Base-by-base conservation (phyloP, 306 rosid species). In the Adenanthera pavonina region DNA sequence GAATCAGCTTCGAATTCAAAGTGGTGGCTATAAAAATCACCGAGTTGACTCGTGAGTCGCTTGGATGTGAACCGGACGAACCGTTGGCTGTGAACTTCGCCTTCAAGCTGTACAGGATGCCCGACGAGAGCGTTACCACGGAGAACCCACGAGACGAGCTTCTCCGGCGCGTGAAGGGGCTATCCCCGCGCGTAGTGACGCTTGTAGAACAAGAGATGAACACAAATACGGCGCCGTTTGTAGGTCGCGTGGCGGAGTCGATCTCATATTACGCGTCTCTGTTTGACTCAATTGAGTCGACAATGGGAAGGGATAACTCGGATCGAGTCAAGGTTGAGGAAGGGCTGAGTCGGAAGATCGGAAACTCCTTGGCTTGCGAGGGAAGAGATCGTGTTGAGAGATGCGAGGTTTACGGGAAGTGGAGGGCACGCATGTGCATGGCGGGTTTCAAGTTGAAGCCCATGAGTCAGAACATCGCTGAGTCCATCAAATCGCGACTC, bases 371-470 rank as follows among this genome's bases (percentile, higher is more conserved):
- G 11, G 94, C 97, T 20, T 92, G 98, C 17, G 97, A 94, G 20
- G 98, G 98, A 40, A 88, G 94, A 68, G 97, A 92, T 40, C 97
- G 98, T 1, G 88, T 94, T 6, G 97, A 94, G 41, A 80, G 98
- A 6, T 91, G 94, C 19, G 98, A 94, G 56, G 97, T 94, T 6
- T 92, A 87, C 3, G 98, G 98, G 6, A 94, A 94, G 81, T 94
- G 98, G 98, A 87, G 92, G 79, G 94, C 97, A 73, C 94, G 98
- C 9, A 85, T 94, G 97, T 86, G 94, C 3, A 94, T 94, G 98
- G 97, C 98, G 17, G 98, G 98, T 89, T 94, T 92, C 85, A 82
- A 76, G 85, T 74, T 82, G 66, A 91, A 85, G 43, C 85, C 90
- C 3, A 77, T 91, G 94, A 82, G 92, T 84, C 97, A 77, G 70